Base-by-base conservation (phyloP, 176 grass and related monocot genomes). In the Tillandsia fasciculata region DNA sequence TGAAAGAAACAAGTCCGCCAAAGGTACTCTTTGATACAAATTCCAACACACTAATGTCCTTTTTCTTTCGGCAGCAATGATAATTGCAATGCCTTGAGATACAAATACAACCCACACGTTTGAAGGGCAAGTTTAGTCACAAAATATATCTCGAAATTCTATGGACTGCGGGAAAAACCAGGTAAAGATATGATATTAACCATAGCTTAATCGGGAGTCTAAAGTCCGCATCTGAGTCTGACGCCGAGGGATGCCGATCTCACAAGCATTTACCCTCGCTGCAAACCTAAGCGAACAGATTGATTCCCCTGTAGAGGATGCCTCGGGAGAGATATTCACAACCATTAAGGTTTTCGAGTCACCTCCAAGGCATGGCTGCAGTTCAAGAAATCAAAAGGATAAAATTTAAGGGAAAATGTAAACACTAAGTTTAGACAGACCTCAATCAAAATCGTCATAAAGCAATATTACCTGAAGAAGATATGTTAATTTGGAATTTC, bases 401-500 rank as follows among this genome's bases (percentile, higher is more conserved):
- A 54, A 59, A 8, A 59, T 33, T 33, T 33, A 33, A 7, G 15
- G 15, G 17, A 61, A 59, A 18, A 61, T 61, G 22, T 15, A 61
- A 61, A 61, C 13, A 12, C 12, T 57, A 57, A 57, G 15, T 20
- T 20, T 61, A 18, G 56, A 15, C 14, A 56, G 53, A 61, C 18
- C 15, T 17, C 24, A 23, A 26, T 1, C 26, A 67, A 76, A 8
- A 27, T 42, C 33, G 7, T 58, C 29, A 52, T 52, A 28, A 47
- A 42, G 57, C 7, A 49, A 8, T 11, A 49, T 77, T 61, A 94
- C 95, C 90, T 99, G 95, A 13, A 99, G 59, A 24, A 99, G 87
- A 83, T 99, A 92, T 1, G 95, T 99, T n/a, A 99, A 75, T 65
- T 94, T 99, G 11, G 95, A 99, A 77, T 99, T 94, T 23, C 95